Evolutionary conservation across 495 filamentous ascomycete species (phyloP).

Genomic region (Extremus antarcticus): DNA sequence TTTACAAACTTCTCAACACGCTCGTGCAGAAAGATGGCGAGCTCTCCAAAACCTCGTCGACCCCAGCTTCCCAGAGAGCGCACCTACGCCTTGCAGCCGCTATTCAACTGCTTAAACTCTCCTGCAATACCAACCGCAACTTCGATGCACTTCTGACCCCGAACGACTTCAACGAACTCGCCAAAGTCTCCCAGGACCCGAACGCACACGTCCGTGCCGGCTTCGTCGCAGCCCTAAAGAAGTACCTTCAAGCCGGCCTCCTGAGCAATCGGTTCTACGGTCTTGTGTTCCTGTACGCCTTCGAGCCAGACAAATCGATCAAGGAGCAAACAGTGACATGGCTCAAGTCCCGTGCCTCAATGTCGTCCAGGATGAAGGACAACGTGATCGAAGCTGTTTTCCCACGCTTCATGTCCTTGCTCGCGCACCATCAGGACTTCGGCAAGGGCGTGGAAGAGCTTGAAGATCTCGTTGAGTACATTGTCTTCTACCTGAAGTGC

Average conservation of each 20-base stretch:
- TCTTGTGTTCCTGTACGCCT: constrained; percentile 78
- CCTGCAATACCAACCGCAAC: constrained; percentile 46
- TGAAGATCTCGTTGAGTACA: constrained; percentile 69
- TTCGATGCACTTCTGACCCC: constrained; percentile 65
- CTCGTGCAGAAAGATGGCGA: constrained; percentile 68
- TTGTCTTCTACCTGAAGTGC: constrained; percentile 75
- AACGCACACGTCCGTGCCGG: constrained; percentile 59
- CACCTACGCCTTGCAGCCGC: constrained; percentile 73
- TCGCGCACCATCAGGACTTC: constrained; percentile 95
- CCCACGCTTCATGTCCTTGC: constrained; percentile 69
- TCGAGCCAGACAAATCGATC: constrained; percentile 62
- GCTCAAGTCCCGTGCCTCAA: constrained; percentile 62
- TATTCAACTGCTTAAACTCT: constrained; percentile 74
- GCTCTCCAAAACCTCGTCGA: constrained; percentile 59
- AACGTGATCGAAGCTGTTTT: constrained; percentile 75
- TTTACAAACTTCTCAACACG: constrained; percentile 67
- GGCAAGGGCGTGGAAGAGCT: constrained; percentile 54
- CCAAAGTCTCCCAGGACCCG: constrained; percentile 67
- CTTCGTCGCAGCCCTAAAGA: constrained; percentile 77
- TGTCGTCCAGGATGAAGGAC: constrained; percentile 40
- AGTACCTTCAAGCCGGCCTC: constrained; percentile 54
- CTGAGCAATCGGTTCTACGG: constrained; percentile 73
- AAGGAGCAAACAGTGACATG: constrained; percentile 69
- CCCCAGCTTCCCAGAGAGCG: constrained; percentile 72
- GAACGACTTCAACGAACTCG: constrained; percentile 65